These are phyloP conservation scores for Medicago lupulina DNA, from an alignment of 306 rosid genomes.

Conservation along the genomic window DNA sequence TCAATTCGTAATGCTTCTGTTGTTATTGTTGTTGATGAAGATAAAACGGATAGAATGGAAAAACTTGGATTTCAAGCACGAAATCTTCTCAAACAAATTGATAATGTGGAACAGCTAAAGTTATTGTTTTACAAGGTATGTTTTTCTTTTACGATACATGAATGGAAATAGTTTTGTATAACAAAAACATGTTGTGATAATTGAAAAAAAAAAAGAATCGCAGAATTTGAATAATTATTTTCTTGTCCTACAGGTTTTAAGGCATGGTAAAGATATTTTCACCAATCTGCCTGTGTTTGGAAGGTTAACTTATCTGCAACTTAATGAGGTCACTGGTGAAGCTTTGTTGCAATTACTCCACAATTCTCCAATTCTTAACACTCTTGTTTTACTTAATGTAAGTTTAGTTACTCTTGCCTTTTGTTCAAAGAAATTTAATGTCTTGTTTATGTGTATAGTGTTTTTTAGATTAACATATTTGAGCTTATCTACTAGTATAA, in stretches of 20 bases:
- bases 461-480: not conserved
- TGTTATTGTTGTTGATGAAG: constrained; percentile 49
- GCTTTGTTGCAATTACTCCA: constrained; percentile 44
- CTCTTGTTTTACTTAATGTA: constrained; percentile 51
- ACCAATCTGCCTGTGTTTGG: constrained; percentile 41
- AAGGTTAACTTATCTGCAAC: constrained; percentile 44
- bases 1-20: constrained; percentile 45
- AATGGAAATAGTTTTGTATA: not conserved
- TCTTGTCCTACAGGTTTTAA: constrained; percentile 34
- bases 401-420: constrained; percentile 33
- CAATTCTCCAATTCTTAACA: constrained; percentile 47
- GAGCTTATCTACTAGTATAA: not conserved
- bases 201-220: too few relatives aligned
- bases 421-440: not conserved
- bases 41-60: constrained; percentile 18
- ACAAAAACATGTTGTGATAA: too few relatives aligned
- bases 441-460: not conserved
- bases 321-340: constrained; percentile 48
- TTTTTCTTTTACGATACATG: constrained; percentile 11
- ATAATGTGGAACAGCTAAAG: constrained; percentile 37
- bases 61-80: constrained; percentile 13
- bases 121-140: constrained; percentile 54
- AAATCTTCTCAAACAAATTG: constrained; percentile 43
- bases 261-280: constrained; percentile 28
- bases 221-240: not conserved